Percentiles rank a stretch among this genome's conserved stretches.
Evolutionary conservation across 2,329 filamentous ascomycete species (phyloP).

Genomic region (Alternaria arbusti): DNA sequence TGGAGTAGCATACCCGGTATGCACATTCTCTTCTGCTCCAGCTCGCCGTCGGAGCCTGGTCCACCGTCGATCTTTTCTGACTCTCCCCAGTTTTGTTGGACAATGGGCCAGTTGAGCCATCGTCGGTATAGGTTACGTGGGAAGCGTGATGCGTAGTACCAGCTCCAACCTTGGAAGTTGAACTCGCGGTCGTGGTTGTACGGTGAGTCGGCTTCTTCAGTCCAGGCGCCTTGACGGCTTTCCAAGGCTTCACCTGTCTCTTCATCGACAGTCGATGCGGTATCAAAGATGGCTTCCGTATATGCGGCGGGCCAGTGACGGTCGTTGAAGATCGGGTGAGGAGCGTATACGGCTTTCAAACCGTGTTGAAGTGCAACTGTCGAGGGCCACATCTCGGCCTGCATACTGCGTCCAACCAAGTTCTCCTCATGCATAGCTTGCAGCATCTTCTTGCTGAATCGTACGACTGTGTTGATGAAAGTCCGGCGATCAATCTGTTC

Average conservation of each 20-base stretch:
- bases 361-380: slow-evolving; percentile 89
- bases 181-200: slow-evolving; percentile 75
- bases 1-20: slow-evolving; percentile 88
- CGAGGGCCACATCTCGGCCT: slow-evolving; percentile 95
- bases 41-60: slow-evolving; percentile 51
- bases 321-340: slow-evolving; percentile 88
- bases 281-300: slow-evolving; percentile 81
- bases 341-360: slow-evolving; percentile 88
- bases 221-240: slow-evolving; percentile 63
- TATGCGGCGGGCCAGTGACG: slow-evolving; percentile 83
- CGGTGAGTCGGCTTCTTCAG: slow-evolving; percentile 49
- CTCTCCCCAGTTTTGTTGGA: slow-evolving; percentile 79
- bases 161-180: slow-evolving; percentile 84
- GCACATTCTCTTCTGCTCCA: slow-evolving; percentile 80
- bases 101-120: slow-evolving; percentile 83
- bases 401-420: slow-evolving; percentile 85
- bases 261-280: slow-evolving; percentile 33
- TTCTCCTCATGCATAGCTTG: slow-evolving; percentile 92
- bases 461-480: slow-evolving; percentile 85
- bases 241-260: slow-evolving; percentile 57
- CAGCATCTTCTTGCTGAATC: slow-evolving; percentile 81
- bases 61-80: slow-evolving; percentile 66
- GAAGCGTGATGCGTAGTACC: slow-evolving; percentile 91
- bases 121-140: slow-evolving; percentile 80
- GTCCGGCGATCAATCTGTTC: slow-evolving; percentile 70